Conservation (phyloP, 371 early-diverging fungal species). For the Basidiobolus heterosporus region DNA sequence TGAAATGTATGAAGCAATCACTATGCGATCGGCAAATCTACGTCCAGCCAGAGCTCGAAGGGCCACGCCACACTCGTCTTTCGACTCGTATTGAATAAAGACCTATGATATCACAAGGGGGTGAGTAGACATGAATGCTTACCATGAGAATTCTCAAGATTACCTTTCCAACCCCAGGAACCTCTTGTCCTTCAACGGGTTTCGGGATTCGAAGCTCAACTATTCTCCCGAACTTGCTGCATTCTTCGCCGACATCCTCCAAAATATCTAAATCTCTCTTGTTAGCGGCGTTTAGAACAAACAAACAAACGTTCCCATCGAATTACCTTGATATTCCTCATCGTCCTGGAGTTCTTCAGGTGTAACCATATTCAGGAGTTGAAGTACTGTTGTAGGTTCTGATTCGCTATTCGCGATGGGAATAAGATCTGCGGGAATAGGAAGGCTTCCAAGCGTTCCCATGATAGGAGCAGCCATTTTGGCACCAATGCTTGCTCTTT, state of each 20-base stretch:
- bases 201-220: conserved; percentile 71
- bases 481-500: conserved; percentile 78
- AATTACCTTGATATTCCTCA: conserved; percentile 67
- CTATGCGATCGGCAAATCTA: conserved; percentile 84
- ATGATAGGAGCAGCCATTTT: conserved; percentile 16
- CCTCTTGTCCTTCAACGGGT: conserved; percentile 29
- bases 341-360: conserved; percentile 74
- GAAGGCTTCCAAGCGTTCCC: conserved; percentile 2
- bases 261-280: conserved; percentile 48
- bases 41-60: conserved; percentile 81
- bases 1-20: conserved; percentile 69
- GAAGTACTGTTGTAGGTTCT: conserved; percentile 56
- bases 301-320: conserved; percentile 5
- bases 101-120: conserved; percentile 28
- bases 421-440: conserved; percentile 1
- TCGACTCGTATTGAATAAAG: conserved; percentile 56
- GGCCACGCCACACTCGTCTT: conserved; percentile 44
- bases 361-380: conserved; percentile 90
- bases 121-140: not conserved
- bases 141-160: not conserved
- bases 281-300: not conserved
- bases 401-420: conserved; percentile 22
- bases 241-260: conserved; percentile 83
- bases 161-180: conserved; percentile 74
- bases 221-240: conserved; percentile 70